These are phyloP conservation scores for Chernovozyma sophiae-reginae DNA, from an alignment of 1,139 yeast species.

Conservation along the genomic window DNA sequence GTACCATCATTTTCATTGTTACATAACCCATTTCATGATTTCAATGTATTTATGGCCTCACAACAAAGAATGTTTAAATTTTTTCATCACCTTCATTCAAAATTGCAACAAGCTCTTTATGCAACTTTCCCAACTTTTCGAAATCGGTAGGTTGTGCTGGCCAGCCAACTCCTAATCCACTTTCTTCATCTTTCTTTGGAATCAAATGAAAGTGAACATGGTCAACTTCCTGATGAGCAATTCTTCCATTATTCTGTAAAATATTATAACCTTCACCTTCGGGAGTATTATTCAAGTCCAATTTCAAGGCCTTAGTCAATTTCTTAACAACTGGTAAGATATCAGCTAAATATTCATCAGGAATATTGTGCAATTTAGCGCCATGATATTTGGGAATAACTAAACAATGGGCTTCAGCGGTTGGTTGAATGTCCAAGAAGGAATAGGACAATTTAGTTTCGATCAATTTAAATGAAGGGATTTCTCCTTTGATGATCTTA, in stretches of 20 bases:
- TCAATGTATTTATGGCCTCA: too few relatives aligned
- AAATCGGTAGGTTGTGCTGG: conserved; percentile 78
- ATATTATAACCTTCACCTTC: conserved; percentile 83
- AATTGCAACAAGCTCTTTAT: conserved; percentile 56
- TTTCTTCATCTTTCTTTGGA: conserved; percentile 67
- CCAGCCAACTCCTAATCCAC: conserved; percentile 89
- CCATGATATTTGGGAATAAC: conserved; percentile 92
- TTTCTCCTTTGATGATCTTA: conserved; percentile 89
- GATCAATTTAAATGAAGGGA: conserved; percentile 82
- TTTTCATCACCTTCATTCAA: conserved; percentile 25
- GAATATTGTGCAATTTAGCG: conserved; percentile 83
- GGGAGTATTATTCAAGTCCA: conserved; percentile 51
- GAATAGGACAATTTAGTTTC: conserved; percentile 80
- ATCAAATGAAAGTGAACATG: conserved; percentile 97
- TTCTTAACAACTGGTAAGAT: conserved; percentile 83
- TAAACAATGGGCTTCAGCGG: conserved; percentile 80
- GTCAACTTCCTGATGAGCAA: conserved; percentile 92
- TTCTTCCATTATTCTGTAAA: conserved; percentile 86
- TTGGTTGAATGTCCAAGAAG: conserved; percentile 90
- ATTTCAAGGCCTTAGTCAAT: conserved; percentile 66
- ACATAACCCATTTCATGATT: too few relatives aligned
- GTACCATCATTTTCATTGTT: too few relatives aligned
- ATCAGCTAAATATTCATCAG: conserved; percentile 85
- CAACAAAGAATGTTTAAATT: too few relatives aligned
- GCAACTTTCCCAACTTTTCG: conserved; percentile 62